A percentile compares a stretch with the other conserved stretches of the same genome.
Evolutionary conservation across 345 rosid species (phyloP).

Genomic region (Hibiscus syriacus): DNA sequence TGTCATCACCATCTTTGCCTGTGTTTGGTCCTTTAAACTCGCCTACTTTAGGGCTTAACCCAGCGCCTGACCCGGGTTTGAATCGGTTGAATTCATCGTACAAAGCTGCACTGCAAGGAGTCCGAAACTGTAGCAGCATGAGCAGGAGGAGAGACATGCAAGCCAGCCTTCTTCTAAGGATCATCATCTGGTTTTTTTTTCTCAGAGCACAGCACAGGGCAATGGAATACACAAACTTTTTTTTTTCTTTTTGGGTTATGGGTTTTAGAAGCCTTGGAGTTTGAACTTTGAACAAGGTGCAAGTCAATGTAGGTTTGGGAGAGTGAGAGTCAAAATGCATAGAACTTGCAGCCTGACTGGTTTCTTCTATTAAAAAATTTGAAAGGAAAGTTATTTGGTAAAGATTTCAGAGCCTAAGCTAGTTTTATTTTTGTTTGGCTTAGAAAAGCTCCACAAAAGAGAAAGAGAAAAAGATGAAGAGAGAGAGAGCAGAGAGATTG

Average conservation of each 20-base stretch:
- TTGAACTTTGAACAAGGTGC: conserved; percentile 28
- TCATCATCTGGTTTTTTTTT: conserved; percentile 18
- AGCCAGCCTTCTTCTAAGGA: conserved; percentile 18
- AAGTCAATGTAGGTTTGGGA: conserved; percentile 24
- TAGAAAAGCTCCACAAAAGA: neutral
- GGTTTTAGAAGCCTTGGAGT: conserved; percentile 15
- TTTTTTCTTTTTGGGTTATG: neutral
- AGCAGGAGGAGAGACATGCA: conserved; percentile 25
- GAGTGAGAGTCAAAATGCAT: conserved; percentile 27
- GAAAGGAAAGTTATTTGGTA: neutral
- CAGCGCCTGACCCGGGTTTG: conserved; percentile 19
- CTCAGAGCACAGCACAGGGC: neutral
- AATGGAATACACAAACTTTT: neutral
- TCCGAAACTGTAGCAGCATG: conserved; percentile 25
- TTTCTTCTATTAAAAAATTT: neutral
- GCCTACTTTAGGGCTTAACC: conserved; percentile 1
- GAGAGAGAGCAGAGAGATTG: neutral
- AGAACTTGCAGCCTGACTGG: conserved; percentile 22
- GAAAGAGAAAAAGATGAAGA: no score
- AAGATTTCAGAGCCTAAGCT: neutral
- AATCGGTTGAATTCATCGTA: conserved; percentile 17
- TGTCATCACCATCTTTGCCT: conserved; percentile 11
- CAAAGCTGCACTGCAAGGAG: conserved; percentile 21
- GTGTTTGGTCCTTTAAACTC: conserved; percentile 11
- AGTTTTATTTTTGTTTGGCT: neutral